These are phyloP conservation scores for Nidularia pulvinata DNA, from an alignment of 768 basidiomycete genomes.

Conservation along the genomic window DNA sequence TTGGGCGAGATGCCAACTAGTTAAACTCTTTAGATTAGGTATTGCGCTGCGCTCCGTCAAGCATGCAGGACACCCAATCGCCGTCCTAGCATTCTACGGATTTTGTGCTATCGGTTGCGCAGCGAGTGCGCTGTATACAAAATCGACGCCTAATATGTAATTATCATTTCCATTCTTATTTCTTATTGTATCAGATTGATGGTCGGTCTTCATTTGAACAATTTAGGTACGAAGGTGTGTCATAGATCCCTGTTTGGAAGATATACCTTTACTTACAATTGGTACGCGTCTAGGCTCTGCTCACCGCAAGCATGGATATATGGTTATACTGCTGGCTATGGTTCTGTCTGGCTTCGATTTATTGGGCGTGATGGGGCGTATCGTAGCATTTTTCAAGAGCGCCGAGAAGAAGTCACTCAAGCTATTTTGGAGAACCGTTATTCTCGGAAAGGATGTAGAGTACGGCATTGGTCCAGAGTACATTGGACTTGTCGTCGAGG, in stretches of 20 bases:
- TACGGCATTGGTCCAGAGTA: conserved; percentile 46
- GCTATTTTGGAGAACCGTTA: conserved; percentile 55
- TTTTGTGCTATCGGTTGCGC: conserved; percentile 65
- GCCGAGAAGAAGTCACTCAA: conserved; percentile 43
- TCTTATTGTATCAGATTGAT: conserved; percentile 11
- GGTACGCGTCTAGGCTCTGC: conserved; percentile 28
- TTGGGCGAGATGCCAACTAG: not conserved
- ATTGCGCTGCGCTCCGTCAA: conserved; percentile 80
- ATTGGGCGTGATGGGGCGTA: conserved; percentile 44
- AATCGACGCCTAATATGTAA: conserved; percentile 83
- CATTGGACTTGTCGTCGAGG: conserved; percentile 52
- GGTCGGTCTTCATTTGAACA: conserved; percentile 3
- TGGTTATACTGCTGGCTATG: conserved; percentile 34
- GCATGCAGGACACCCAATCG: conserved; percentile 60
- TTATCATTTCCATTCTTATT: conserved; percentile 19
- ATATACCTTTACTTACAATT: too few relatives aligned
- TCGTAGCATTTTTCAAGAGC: conserved; percentile 43
- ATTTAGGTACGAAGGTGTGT: conserved; percentile 64
- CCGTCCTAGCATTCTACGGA: conserved; percentile 62
- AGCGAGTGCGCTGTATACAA: conserved; percentile 70
- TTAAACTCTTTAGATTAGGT: conserved; percentile 35
- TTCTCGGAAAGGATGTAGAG: conserved; percentile 45
- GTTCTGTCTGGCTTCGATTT: conserved; percentile 50
- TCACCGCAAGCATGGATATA: conserved; percentile 67
- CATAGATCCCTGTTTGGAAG: conserved; percentile 1